Evolutionary conservation across 257 asterid species (phyloP), one percentile per base, ranked within the genome.

Genomic region (Cruciata laevipes): DNA sequence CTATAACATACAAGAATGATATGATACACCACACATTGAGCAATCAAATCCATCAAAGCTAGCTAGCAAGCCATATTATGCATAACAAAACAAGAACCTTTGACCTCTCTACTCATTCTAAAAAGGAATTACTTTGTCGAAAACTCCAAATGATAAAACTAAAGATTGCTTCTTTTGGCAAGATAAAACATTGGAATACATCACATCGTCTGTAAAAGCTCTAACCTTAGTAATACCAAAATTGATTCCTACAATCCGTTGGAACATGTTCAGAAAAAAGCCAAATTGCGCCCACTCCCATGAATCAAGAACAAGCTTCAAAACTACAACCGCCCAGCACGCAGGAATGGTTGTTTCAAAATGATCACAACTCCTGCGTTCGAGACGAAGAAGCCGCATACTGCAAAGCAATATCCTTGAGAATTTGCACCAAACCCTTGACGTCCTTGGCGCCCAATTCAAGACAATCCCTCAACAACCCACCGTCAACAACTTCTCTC

Each of bases 401-500:
- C 71, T 79, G 87, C 35, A 66, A 69, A 57, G 81, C 80, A n/a
- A 92, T 73, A 64, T 83, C 88, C 81, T 83, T 88, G 68, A 86
- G 37, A 69, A 84, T 38, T 57, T 77, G 84, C 62, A 88, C 55
- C 82, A 88, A 67, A 24, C 82, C 86, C 76, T 77, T 80, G 47
- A 90, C 78, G 65, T 90, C 95, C 61, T 76, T 78, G 59, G 74
- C 61, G 21, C 96, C 88, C 80, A 91, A 52, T 76, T 83, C 95
- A 47, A 91, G 83, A 74, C 96, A 91, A 71, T 91, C 97, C 80
- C 70, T 83, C 49, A 91, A 79, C 57, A 91, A 69, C 57, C 77
- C 95, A 65, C 95, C 95, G 37, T 88, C 91, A 69, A 71, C 23
- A 25, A 90, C 80, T 75, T 91, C 96, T 67, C 76, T 78, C 80